These are phyloP conservation scores for Globisporangium takayamanum DNA, from an alignment of 352 stramenopile species.

Conservation along the genomic window DNA sequence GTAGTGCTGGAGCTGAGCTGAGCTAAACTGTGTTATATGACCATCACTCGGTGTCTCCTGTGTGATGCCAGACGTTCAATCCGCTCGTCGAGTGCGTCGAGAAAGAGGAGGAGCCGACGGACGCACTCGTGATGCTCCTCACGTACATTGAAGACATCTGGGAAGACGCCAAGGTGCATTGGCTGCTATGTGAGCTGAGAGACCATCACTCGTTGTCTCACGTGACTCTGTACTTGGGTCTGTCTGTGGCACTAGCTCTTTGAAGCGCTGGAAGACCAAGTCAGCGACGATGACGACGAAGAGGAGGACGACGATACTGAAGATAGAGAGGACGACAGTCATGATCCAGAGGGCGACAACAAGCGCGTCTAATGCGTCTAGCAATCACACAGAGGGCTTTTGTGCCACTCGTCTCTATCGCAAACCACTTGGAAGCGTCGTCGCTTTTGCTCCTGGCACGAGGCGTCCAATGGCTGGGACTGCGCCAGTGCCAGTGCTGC, in stretches of 20 bases:
- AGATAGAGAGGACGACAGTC: not conserved
- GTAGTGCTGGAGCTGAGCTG: too few species aligned
- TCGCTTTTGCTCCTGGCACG: conserved; percentile 36
- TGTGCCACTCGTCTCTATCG: conserved; percentile 5
- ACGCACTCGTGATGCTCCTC: conserved; percentile 52
- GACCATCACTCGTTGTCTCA: not conserved
- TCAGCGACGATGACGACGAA: conserved; percentile 16
- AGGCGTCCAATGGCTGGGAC: conserved; percentile 40
- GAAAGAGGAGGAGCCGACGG: conserved; percentile 35
- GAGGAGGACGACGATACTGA: conserved; percentile 20
- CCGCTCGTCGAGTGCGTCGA: conserved; percentile 42
- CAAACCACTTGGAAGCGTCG: conserved; percentile 9
- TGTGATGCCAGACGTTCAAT: conserved; percentile 34
- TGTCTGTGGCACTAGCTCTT: conserved; percentile 14
- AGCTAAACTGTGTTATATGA: not conserved
- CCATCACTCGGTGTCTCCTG: not conserved
- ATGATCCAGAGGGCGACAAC: too few species aligned
- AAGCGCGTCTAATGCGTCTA: not conserved
- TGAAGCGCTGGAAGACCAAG: conserved; percentile 25
- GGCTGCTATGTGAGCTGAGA: not conserved
- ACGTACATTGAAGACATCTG: conserved; percentile 59
- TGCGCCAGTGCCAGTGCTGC: conserved; percentile 5
- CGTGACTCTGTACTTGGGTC: not conserved
- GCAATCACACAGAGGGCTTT: not conserved
- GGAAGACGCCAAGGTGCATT: conserved; percentile 53